Conservation (phyloP, 129 eudicot species). For the Flaveria trinervia region DNA sequence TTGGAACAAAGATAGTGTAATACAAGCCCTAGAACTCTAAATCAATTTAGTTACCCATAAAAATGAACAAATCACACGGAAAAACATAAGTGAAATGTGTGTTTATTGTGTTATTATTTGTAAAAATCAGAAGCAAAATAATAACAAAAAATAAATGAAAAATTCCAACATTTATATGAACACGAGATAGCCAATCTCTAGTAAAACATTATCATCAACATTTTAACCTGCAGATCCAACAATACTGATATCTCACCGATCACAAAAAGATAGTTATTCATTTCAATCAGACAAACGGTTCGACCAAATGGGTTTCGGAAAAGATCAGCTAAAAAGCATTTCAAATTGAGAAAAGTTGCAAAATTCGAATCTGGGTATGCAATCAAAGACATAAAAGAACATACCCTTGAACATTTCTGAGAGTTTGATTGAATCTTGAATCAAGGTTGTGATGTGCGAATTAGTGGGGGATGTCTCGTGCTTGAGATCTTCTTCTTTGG, state of each 20-base stretch:
- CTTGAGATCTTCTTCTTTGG: slow-evolving; percentile 46
- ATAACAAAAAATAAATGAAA: slow-evolving; percentile 4
- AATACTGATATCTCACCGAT: slow-evolving; percentile 21
- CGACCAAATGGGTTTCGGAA: slow-evolving; percentile 16
- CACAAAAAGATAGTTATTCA: slow-evolving; percentile 23
- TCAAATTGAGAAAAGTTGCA: neutral
- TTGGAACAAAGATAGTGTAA: slow-evolving; percentile 1
- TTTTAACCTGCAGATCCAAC: slow-evolving; percentile 40
- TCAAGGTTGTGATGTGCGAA: slow-evolving; percentile 52
- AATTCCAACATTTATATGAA: slow-evolving; percentile 14
- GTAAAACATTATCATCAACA: slow-evolving; percentile 13
- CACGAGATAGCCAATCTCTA: neutral
- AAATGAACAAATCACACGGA: slow-evolving; percentile 12
- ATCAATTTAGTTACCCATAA: slow-evolving; percentile 4
- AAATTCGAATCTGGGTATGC: slow-evolving; percentile 26
- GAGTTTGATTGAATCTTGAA: slow-evolving; percentile 96
- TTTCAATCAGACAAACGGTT: neutral
- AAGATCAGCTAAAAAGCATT: slow-evolving; percentile 20
- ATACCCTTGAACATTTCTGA: slow-evolving; percentile 86
- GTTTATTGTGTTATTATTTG: neutral
- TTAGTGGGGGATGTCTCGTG: slow-evolving; percentile 33
- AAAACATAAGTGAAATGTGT: slow-evolving; percentile 9
- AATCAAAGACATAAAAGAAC: slow-evolving; percentile 7
- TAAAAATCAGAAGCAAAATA: slow-evolving; percentile 10
- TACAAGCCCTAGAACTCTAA: slow-evolving; percentile 32